Evolutionary conservation across 2,329 filamentous ascomycete genomes (phyloP).

Genomic region (Ambrosiella beaveri): DNA sequence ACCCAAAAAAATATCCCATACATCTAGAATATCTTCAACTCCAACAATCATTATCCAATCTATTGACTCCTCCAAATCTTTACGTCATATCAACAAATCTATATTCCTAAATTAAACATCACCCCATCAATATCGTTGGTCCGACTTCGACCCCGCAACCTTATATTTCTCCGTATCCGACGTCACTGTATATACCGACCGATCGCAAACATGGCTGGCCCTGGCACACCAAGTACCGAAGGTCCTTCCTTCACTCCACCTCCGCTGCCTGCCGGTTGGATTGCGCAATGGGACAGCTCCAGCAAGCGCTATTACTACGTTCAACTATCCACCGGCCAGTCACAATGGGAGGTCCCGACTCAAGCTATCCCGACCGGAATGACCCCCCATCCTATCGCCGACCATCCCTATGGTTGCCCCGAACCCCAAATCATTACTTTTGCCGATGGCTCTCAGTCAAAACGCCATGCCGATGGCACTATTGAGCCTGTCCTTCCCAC

Average conservation of each 20-base stretch:
- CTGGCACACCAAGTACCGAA: constrained; percentile 39
- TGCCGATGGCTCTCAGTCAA: constrained; percentile 43
- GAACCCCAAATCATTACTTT: constrained; percentile 42
- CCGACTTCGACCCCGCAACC: not conserved
- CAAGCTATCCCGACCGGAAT: constrained; percentile 43
- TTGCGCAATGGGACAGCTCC: constrained; percentile 49
- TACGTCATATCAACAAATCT: not conserved
- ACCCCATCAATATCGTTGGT: not conserved
- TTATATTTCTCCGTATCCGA: not conserved
- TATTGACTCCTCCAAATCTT: not conserved
- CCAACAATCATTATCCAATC: not conserved
- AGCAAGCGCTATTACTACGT: constrained; percentile 55
- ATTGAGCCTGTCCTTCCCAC: constrained; percentile 39
- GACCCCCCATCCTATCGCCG: constrained; percentile 35
- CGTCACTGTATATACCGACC: not conserved
- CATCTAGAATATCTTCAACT: not conserved
- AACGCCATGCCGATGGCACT: constrained; percentile 41
- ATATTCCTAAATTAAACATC: not conserved
- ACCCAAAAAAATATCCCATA: not conserved
- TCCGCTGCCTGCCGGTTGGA: constrained; percentile 46
- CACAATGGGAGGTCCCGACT: constrained; percentile 58
- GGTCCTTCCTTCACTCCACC: constrained; percentile 44
- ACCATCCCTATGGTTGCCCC: constrained; percentile 42
- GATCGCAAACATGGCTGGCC: constrained; percentile 32
- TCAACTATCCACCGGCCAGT: constrained; percentile 52